Percentiles rank a stretch among this genome's conserved stretches.
Conservation (phyloP, 225 moss, liverwort and hornwort genomes). For the Polytrichum formosum region DNA sequence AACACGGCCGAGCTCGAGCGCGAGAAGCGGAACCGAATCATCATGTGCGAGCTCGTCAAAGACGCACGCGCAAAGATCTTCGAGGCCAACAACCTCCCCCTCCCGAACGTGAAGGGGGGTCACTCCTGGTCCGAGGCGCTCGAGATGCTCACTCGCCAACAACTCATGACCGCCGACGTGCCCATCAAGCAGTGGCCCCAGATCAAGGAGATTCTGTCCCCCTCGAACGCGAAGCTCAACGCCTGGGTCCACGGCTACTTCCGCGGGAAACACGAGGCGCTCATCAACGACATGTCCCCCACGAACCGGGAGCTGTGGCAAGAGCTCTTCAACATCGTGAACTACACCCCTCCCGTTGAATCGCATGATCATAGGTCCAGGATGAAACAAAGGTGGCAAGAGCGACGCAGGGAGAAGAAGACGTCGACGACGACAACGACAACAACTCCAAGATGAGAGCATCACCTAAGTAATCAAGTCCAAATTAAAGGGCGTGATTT, state of each 20-base stretch:
- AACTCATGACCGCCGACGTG: constrained; percentile 18
- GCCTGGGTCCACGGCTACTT: constrained; percentile 13
- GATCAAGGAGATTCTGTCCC: constrained; percentile 31
- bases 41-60: constrained; percentile 22
- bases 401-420: too few relatives aligned
- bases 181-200: constrained; percentile 19
- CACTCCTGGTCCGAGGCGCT: constrained; percentile 17
- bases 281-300: constrained; percentile 21
- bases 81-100: constrained; percentile 19
- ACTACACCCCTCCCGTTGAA: not conserved
- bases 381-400: too few relatives aligned
- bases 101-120: constrained; percentile 8
- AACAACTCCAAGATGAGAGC: too few relatives aligned
- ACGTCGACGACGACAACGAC: too few relatives aligned
- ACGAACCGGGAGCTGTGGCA: constrained; percentile 21
- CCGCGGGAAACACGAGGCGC: not conserved
- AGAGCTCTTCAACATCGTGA: constrained; percentile 21
- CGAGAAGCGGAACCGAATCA: constrained; percentile 8
- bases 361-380: too few relatives aligned
- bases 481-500: too few relatives aligned
- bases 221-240: constrained; percentile 12
- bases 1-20: not conserved
- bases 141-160: constrained; percentile 9
- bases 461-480: too few relatives aligned
- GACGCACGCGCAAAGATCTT: constrained; percentile 14